Evolutionary conservation across 2,329 filamentous ascomycete species (phyloP).

Genomic region (Botrytis deweyae): DNA sequence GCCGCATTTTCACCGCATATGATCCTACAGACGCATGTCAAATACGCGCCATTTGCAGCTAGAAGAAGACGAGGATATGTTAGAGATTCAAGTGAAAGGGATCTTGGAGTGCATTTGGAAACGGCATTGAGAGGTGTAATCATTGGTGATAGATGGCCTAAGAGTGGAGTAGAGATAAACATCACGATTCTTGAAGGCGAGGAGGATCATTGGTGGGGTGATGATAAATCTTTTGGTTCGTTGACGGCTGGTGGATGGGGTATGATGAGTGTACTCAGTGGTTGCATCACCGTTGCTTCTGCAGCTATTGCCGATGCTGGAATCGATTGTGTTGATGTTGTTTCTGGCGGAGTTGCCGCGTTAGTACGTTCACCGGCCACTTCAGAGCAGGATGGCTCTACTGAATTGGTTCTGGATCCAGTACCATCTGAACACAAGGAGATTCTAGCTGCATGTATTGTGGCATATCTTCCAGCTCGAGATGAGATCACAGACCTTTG

Average conservation of each 20-base stretch:
- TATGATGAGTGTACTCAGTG: slow-evolving; percentile 85
- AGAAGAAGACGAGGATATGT: slow-evolving; percentile 80
- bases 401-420: slow-evolving; percentile 71
- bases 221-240: slow-evolving; percentile 50
- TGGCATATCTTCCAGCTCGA: slow-evolving; percentile 80
- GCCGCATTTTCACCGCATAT: slow-evolving; percentile 91
- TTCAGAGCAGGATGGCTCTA: slow-evolving; percentile 38
- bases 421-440: slow-evolving; percentile 75
- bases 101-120: slow-evolving; percentile 87
- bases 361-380: slow-evolving; percentile 54
- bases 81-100: slow-evolving; percentile 80
- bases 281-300: slow-evolving; percentile 90
- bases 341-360: slow-evolving; percentile 86
- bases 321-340: slow-evolving; percentile 91
- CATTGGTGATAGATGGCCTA: slow-evolving; percentile 95
- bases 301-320: slow-evolving; percentile 92
- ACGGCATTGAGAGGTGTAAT: slow-evolving; percentile 85
- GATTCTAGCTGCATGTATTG: slow-evolving; percentile 80
- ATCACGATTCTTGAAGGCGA: slow-evolving; percentile 93
- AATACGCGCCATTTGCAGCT: slow-evolving; percentile 93
- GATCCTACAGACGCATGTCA: slow-evolving; percentile 88
- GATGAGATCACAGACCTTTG: slow-evolving; percentile 95
- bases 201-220: slow-evolving; percentile 70
- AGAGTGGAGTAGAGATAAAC: slow-evolving; percentile 93
- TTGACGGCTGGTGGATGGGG: slow-evolving; percentile 70